Conservation (phyloP, 257 asterid genomes). For the Apocynum venetum region DNA sequence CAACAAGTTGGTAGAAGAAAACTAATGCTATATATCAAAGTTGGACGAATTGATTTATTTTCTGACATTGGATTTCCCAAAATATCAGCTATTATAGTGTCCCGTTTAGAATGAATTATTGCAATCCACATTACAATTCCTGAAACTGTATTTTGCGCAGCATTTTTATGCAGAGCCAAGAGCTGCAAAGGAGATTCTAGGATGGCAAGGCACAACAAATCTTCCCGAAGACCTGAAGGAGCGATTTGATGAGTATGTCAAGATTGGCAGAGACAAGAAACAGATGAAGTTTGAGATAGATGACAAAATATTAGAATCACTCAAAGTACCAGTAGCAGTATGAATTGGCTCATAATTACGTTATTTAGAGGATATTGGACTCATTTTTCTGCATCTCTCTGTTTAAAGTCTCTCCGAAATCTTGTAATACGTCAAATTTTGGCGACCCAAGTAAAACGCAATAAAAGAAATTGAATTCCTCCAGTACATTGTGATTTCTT, state of each 20-base stretch:
- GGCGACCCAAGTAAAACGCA: not conserved
- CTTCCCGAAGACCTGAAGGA: constrained; percentile 82
- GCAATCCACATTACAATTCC: not conserved
- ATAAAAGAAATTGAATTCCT: not conserved
- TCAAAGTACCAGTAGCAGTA: constrained; percentile 71
- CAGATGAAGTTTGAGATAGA: constrained; percentile 66
- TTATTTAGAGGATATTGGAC: not conserved
- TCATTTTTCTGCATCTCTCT: constrained; percentile 2
- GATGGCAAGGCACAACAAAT: constrained; percentile 75
- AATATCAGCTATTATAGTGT: too few species aligned
- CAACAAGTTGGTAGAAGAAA: too few species aligned
- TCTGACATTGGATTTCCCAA: too few species aligned
- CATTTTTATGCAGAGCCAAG: constrained; percentile 91
- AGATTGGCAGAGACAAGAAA: constrained; percentile 95
- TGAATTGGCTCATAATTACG: constrained; percentile 16
- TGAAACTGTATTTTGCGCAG: constrained; percentile 38
- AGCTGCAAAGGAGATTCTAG: constrained; percentile 88
- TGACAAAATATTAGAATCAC: constrained; percentile 80
- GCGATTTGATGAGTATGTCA: constrained; percentile 70
- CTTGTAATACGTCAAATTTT: not conserved
- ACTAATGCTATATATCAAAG: too few species aligned
- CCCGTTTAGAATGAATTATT: not conserved
- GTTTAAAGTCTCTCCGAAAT: not conserved
- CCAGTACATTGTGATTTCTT: too few species aligned
- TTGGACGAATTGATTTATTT: too few species aligned